phyloP scores from a whole-genome alignment of 257 asterid genomes.

The Scutellaria barbata region DNA sequence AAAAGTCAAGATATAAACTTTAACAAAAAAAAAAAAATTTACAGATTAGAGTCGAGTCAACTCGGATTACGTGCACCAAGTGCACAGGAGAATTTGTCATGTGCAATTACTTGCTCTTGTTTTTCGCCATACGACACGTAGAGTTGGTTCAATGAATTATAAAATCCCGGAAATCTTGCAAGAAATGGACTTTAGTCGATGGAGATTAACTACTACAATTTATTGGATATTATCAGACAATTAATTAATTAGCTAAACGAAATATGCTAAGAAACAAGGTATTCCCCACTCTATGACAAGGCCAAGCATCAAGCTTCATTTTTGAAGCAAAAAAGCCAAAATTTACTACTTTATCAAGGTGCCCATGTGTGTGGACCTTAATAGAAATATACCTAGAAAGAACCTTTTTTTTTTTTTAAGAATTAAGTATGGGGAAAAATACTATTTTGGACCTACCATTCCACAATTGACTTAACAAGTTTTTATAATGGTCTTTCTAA shows the following conservation, averaged over 20 bases:
- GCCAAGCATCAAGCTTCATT: constrained; percentile 2
- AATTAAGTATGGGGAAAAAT: not conserved
- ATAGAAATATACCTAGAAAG: not conserved
- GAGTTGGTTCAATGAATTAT: constrained; percentile 22
- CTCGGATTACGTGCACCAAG: too few relatives aligned
- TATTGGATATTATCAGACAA: too few relatives aligned
- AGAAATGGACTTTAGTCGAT: constrained; percentile 32
- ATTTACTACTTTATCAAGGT: not conserved
- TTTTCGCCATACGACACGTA: constrained; percentile 16
- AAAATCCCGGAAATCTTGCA: constrained; percentile 41
- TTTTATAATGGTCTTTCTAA: too few relatives aligned
- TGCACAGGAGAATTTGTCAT: too few relatives aligned
- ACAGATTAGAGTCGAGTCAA: too few relatives aligned
- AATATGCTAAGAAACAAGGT: not conserved
- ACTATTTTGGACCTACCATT: too few relatives aligned
- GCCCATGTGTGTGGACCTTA: constrained; percentile 9
- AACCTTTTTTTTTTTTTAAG: too few relatives aligned
- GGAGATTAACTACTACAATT: not conserved
- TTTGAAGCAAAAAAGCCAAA: constrained; percentile 12
- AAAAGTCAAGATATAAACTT: too few relatives aligned
- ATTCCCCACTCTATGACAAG: constrained; percentile 22
- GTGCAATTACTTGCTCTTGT: not conserved
- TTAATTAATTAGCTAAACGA: not conserved
- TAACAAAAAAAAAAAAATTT: too few relatives aligned
- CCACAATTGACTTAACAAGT: too few relatives aligned